phyloP scores from a whole-genome alignment of 768 basidiomycete genomes.

The Leccinum rimulosum region DNA sequence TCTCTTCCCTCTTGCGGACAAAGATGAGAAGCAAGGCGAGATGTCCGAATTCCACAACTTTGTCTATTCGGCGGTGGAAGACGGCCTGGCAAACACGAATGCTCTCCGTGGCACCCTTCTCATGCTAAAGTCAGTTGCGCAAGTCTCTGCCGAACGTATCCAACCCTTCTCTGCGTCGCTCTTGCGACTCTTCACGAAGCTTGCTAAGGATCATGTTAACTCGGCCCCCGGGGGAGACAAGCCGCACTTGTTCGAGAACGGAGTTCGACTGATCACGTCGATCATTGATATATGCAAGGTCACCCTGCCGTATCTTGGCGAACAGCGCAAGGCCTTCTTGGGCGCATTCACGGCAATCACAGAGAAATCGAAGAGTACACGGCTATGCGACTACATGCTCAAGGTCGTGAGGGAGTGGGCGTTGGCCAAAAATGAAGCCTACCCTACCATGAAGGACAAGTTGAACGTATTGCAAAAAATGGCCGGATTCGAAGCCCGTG shows the following conservation, averaged over 20 bases:
- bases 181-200: conserved; percentile 79
- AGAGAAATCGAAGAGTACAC: conserved; percentile 81
- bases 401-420: conserved; percentile 89
- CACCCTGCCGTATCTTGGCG: conserved; percentile 78
- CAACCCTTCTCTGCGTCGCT: conserved; percentile 75
- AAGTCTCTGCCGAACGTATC: conserved; percentile 76
- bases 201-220: conserved; percentile 85
- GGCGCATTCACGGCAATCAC: conserved; percentile 76
- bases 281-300: conserved; percentile 85
- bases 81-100: conserved; percentile 72
- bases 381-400: conserved; percentile 81
- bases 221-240: conserved; percentile 39
- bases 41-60: conserved; percentile 77
- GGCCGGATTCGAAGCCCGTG: conserved; percentile 76
- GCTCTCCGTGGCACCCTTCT: conserved; percentile 78
- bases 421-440: conserved; percentile 77
- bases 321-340: conserved; percentile 80
- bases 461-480: conserved; percentile 86
- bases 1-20: conserved; percentile 75
- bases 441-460: conserved; percentile 95
- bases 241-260: conserved; percentile 43
- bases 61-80: conserved; percentile 69
- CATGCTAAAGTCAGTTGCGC: conserved; percentile 84
- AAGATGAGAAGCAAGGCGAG: conserved; percentile 70
- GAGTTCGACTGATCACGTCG: conserved; percentile 65